These are phyloP conservation scores for Ogataea hybrid DNA, from an alignment of 1,139 yeast species.

Conservation along the genomic window DNA sequence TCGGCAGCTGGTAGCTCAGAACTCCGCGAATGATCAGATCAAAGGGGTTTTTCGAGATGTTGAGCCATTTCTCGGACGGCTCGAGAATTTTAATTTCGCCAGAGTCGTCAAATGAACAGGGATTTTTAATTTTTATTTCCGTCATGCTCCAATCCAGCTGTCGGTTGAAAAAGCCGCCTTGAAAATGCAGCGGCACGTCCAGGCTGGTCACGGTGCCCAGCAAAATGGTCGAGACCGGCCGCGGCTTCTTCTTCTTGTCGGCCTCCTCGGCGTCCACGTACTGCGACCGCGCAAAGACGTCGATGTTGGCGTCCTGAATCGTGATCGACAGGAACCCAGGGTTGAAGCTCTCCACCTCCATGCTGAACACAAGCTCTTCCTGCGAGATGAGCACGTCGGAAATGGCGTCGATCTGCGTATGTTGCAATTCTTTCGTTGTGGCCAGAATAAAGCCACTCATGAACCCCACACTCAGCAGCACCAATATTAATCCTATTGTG, in stretches of 20 bases:
- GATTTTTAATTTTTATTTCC: conserved; percentile 68
- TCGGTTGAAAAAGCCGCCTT: conserved; percentile 74
- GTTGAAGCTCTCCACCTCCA: conserved; percentile 75
- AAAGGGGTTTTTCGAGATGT: conserved; percentile 76
- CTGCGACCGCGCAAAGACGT: conserved; percentile 82
- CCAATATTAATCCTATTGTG: conserved; percentile 50
- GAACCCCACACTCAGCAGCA: conserved; percentile 68
- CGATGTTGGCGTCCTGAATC: conserved; percentile 69
- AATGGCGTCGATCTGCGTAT: conserved; percentile 57
- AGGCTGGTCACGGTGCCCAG: conserved; percentile 67
- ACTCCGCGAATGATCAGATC: conserved; percentile 84
- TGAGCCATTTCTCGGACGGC: conserved; percentile 63
- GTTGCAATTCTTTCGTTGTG: conserved; percentile 77
- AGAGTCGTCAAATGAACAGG: conserved; percentile 46
- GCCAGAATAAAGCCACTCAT: conserved; percentile 82
- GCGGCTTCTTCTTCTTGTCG: conserved; percentile 2
- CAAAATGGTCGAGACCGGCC: conserved; percentile 54
- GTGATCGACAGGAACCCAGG: conserved; percentile 80
- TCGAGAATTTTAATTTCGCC: conserved; percentile 10
- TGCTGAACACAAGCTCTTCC: conserved; percentile 81
- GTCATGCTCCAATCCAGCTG: conserved; percentile 56
- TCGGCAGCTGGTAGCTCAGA: conserved; percentile 71
- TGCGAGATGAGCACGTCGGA: conserved; percentile 76
- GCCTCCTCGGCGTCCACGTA: conserved; percentile 34
- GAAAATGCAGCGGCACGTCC: conserved; percentile 72